Conservation (phyloP, 2,329 filamentous ascomycete species). For the Aspergillus candidus region DNA sequence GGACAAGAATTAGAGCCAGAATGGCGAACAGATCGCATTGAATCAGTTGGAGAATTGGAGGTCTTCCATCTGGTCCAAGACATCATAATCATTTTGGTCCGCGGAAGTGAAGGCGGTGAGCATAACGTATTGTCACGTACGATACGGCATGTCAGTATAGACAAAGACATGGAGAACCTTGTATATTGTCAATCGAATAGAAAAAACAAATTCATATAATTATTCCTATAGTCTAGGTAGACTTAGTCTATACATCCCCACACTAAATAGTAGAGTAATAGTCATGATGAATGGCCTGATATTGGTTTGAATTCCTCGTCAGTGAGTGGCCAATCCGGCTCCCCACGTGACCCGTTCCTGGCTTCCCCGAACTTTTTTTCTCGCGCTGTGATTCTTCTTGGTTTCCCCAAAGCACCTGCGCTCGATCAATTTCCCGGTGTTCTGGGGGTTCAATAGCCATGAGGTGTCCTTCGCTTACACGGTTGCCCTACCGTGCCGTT, state of each 20-base stretch:
- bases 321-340: conserved; percentile 14
- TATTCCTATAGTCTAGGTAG: neutral
- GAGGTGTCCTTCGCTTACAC: conserved; percentile 38
- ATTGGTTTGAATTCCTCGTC: neutral
- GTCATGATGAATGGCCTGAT: neutral
- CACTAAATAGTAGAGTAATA: too few relatives aligned
- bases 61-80: neutral
- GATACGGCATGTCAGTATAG: neutral
- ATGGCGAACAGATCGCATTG: neutral
- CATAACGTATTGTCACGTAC: conserved; percentile 1
- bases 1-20: neutral
- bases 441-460: conserved; percentile 28
- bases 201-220: neutral
- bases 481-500: conserved; percentile 35
- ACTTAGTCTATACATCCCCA: neutral
- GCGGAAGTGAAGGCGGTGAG: conserved; percentile 10
- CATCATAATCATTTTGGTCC: neutral
- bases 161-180: too few relatives aligned
- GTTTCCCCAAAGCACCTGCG: conserved; percentile 14
- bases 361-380: conserved; percentile 36
- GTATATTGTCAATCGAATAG: too few relatives aligned
- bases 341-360: conserved; percentile 32
- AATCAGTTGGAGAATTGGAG: conserved; percentile 4
- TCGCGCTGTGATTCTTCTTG: conserved; percentile 16
- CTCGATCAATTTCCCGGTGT: conserved; percentile 19